These are phyloP conservation scores for Mucor saturninus DNA, from an alignment of 371 early-diverging fungal genomes.

Conservation along the genomic window DNA sequence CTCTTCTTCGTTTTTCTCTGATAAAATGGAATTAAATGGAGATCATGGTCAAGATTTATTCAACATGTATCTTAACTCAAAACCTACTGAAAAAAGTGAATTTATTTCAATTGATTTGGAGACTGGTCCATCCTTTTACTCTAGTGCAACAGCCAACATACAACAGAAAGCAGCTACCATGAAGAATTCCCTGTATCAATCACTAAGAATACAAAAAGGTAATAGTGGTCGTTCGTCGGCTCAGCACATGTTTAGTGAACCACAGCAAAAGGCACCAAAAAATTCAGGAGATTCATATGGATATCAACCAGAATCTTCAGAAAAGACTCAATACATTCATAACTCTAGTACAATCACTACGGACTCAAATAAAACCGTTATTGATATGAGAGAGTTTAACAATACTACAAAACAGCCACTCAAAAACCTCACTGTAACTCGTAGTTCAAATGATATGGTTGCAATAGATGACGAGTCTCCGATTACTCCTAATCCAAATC, in stretches of 20 bases:
- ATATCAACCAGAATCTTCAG: background rate
- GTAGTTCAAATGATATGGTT: background rate
- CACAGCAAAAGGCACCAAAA: background rate
- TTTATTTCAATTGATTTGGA: slow-evolving; percentile 31
- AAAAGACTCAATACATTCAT: background rate
- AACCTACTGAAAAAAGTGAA: slow-evolving; percentile 1
- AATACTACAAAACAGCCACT: background rate
- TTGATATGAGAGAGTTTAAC: background rate
- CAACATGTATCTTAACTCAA: slow-evolving; percentile 30
- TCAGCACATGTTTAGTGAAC: slow-evolving; percentile 13
- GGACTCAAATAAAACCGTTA: background rate
- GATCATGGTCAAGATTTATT: slow-evolving; percentile 36
- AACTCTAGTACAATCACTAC: background rate
- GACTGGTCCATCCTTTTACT: slow-evolving; percentile 8
- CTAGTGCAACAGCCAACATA: slow-evolving; percentile 3
- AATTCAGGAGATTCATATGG: background rate
- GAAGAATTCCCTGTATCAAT: slow-evolving; percentile 34
- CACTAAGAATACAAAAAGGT: slow-evolving; percentile 31
- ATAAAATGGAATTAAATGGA: slow-evolving; percentile 44
- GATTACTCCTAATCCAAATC: slow-evolving; percentile 14
- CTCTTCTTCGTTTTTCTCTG: slow-evolving; percentile 41
- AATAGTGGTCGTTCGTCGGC: slow-evolving; percentile 12
- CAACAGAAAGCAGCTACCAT: slow-evolving; percentile 40
- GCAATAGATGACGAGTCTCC: slow-evolving; percentile 11
- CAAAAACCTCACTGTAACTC: background rate